phyloP scores from a whole-genome alignment of 1,284 basidiomycete genomes.

The Chondrostereum purpureum region DNA sequence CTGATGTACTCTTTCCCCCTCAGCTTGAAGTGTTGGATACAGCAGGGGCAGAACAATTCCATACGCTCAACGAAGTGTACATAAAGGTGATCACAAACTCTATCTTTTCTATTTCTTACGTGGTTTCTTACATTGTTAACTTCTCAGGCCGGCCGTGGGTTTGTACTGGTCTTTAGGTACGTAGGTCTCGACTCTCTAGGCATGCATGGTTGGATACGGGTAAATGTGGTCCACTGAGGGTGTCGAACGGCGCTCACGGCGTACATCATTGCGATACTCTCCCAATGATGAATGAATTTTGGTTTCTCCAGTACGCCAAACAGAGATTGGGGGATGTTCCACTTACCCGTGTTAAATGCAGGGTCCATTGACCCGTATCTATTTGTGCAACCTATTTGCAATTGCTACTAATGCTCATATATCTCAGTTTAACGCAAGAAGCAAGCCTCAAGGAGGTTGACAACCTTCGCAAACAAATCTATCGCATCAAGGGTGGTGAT shows the following conservation, averaged over 20 bases:
- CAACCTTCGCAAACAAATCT: slow-evolving; percentile 73
- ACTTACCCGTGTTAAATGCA: neutral
- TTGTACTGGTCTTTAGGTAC: slow-evolving; percentile 78
- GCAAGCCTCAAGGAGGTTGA: slow-evolving; percentile 74
- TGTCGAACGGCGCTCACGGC: too few species aligned
- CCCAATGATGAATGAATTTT: too few species aligned
- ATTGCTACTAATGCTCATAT: too few species aligned
- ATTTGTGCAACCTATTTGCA: too few species aligned
- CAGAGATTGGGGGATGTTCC: too few species aligned
- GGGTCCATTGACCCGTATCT: too few species aligned
- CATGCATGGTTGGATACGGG: neutral
- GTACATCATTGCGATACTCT: too few species aligned
- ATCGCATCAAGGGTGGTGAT: slow-evolving; percentile 68
- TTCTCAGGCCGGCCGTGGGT: slow-evolving; percentile 62
- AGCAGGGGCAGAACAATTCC: slow-evolving; percentile 86
- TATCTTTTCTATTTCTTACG: neutral
- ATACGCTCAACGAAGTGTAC: slow-evolving; percentile 70
- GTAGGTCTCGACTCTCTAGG: too few species aligned
- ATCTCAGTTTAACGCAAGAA: slow-evolving; percentile 67
- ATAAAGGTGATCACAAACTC: slow-evolving; percentile 49
- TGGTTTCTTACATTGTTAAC: neutral
- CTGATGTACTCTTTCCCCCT: slow-evolving; percentile 8
- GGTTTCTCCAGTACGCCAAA: too few species aligned
- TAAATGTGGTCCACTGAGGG: too few species aligned
- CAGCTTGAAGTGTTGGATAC: slow-evolving; percentile 86